phyloP scores from a whole-genome alignment of 2,329 filamentous ascomycete genomes.

The Lecanosticta acicola region DNA sequence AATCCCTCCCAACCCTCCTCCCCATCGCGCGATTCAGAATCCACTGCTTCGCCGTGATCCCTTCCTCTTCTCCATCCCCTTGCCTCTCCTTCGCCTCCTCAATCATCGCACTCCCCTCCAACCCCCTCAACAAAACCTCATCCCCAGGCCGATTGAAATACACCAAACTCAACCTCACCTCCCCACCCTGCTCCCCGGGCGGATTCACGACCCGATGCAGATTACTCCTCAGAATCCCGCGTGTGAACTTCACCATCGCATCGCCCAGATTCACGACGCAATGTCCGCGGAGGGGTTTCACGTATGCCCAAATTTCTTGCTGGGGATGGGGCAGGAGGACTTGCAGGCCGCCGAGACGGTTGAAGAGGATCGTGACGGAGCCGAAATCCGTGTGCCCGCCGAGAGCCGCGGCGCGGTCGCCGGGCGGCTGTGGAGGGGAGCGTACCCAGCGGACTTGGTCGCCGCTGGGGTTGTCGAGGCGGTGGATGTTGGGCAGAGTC shows the following conservation, averaged over 20 bases:
- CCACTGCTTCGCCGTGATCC: slow-evolving; percentile 33
- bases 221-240: slow-evolving; percentile 30
- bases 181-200: slow-evolving; percentile 43
- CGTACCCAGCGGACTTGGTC: slow-evolving; percentile 52
- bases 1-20: slow-evolving; percentile 13
- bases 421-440: slow-evolving; percentile 43
- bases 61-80: slow-evolving; percentile 21
- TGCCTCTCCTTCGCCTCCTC: slow-evolving; percentile 22
- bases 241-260: slow-evolving; percentile 43
- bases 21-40: slow-evolving; percentile 38
- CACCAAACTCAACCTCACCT: slow-evolving; percentile 48
- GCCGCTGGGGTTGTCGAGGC: slow-evolving; percentile 39
- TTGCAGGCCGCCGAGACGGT: slow-evolving; percentile 52
- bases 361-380: slow-evolving; percentile 52
- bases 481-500: slow-evolving; percentile 45
- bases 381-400: slow-evolving; percentile 55
- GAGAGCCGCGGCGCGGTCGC: slow-evolving; percentile 39
- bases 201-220: slow-evolving; percentile 47
- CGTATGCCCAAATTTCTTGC: slow-evolving; percentile 45
- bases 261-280: slow-evolving; percentile 47
- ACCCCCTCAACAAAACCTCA: slow-evolving; percentile 39
- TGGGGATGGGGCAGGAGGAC: slow-evolving; percentile 38
- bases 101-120: slow-evolving; percentile 31
- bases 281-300: slow-evolving; percentile 47
- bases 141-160: slow-evolving; percentile 52